A percentile compares a stretch with the other conserved stretches of the same genome.
Evolutionary conservation across 2,329 filamentous ascomycete species (phyloP).

Genomic region (Tolypocladium ovalisporum): DNA sequence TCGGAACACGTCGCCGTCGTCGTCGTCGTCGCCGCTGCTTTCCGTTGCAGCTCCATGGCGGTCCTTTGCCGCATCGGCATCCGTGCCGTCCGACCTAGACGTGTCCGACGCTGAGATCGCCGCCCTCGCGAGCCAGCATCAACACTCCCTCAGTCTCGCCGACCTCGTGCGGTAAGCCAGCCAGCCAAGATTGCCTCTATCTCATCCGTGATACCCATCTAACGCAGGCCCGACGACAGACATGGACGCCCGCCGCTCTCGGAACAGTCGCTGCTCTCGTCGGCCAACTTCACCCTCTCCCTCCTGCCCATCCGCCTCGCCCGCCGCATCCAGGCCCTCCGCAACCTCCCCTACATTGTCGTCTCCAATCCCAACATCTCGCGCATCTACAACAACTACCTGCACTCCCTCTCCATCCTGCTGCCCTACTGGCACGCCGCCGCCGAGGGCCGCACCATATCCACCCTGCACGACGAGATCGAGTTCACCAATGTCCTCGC

Average conservation of each 20-base stretch:
- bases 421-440: constrained; percentile 63
- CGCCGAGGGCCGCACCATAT: constrained; percentile 21
- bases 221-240: constrained; percentile 22
- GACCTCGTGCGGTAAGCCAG: constrained; percentile 73
- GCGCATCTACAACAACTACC: constrained; percentile 91
- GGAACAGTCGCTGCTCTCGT: constrained; percentile 68
- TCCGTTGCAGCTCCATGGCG: not conserved
- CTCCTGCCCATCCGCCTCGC: constrained; percentile 87
- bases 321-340: constrained; percentile 83
- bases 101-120: constrained; percentile 68
- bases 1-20: not conserved
- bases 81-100: not conserved
- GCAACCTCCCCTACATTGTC: constrained; percentile 93
- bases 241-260: constrained; percentile 78
- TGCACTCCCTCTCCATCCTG: constrained; percentile 83
- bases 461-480: constrained; percentile 74
- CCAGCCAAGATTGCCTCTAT: not conserved
- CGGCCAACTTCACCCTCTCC: constrained; percentile 90
- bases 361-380: constrained; percentile 95
- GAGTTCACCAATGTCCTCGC: constrained; percentile 86
- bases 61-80: too few relatives aligned
- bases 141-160: constrained; percentile 73
- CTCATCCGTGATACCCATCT: not conserved
- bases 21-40: not conserved
- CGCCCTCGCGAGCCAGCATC: constrained; percentile 62